phyloP scores from a whole-genome alignment of 352 stramenopile genomes.

The Blastocystis hominis region DNA sequence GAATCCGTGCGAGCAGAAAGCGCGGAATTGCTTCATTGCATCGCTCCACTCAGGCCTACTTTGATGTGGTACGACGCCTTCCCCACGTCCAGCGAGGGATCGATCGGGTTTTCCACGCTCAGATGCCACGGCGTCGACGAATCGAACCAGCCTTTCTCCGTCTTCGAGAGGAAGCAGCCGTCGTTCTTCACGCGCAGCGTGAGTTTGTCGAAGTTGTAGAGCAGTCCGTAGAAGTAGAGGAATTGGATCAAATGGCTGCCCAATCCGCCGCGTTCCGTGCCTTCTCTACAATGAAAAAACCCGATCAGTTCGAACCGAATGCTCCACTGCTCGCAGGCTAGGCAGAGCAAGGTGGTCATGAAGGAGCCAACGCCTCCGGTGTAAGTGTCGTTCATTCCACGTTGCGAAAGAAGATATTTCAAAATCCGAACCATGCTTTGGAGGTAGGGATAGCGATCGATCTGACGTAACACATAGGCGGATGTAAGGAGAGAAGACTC shows the following conservation, averaged over 20 bases:
- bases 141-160: constrained; percentile 9
- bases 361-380: constrained; percentile 51
- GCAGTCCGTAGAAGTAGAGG: constrained; percentile 39
- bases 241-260: constrained; percentile 42
- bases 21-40: background rate
- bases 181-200: constrained; percentile 20
- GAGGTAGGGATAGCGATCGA: constrained; percentile 39
- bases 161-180: constrained; percentile 25
- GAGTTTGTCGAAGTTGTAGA: constrained; percentile 50
- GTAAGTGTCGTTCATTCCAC: constrained; percentile 54
- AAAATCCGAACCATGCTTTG: constrained; percentile 1
- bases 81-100: constrained; percentile 43
- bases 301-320: background rate
- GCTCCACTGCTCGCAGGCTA: constrained; percentile 44
- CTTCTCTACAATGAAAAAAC: background rate
- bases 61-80: constrained; percentile 51
- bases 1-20: constrained; percentile 24
- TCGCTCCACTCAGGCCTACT: background rate
- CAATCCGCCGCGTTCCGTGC: constrained; percentile 24
- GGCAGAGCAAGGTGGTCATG: constrained; percentile 26
- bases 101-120: constrained; percentile 47
- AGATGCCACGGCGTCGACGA: background rate
- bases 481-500: constrained; percentile 38
- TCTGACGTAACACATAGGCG: constrained; percentile 32
- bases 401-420: constrained; percentile 46